These are phyloP conservation scores for Phytophthora hibernalis DNA, from an alignment of 352 stramenopile species.

Conservation along the genomic window DNA sequence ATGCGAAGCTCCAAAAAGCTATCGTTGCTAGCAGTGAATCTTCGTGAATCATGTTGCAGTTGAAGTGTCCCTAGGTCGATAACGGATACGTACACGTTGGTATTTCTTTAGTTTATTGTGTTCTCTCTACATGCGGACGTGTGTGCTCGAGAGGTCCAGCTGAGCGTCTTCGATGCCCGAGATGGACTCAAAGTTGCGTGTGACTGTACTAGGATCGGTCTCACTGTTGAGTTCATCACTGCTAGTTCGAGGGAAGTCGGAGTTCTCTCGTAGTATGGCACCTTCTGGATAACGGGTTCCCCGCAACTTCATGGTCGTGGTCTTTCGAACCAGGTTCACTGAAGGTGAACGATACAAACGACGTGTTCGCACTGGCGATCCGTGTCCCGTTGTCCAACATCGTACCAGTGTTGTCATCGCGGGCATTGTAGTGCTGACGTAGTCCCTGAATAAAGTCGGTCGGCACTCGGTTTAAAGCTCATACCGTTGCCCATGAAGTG, in stretches of 20 bases:
- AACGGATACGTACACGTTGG: background rate
- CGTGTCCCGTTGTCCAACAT: constrained; percentile 36
- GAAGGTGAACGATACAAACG: constrained; percentile 54
- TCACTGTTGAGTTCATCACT: constrained; percentile 16
- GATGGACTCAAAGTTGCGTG: constrained; percentile 56
- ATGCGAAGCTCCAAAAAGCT: too few species aligned
- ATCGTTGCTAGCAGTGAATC: too few species aligned
- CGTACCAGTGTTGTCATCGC: constrained; percentile 17
- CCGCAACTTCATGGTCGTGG: constrained; percentile 13
- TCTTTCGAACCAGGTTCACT: constrained; percentile 26
- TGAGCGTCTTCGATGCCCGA: constrained; percentile 42
- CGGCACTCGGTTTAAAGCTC: constrained; percentile 71
- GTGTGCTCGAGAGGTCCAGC: constrained; percentile 44
- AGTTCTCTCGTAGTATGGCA: constrained; percentile 21
- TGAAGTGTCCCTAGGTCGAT: too few species aligned
- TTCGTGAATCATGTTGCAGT: too few species aligned
- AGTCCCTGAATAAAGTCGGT: constrained; percentile 57
- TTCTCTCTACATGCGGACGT: constrained; percentile 43
- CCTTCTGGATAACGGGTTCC: constrained; percentile 42
- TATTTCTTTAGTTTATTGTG: constrained; percentile 17
- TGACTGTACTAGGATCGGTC: constrained; percentile 31
- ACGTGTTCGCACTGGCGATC: constrained; percentile 47
- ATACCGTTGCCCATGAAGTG: constrained; percentile 82
- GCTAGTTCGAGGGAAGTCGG: constrained; percentile 15
- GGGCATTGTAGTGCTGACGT: constrained; percentile 37